A percentile compares a stretch with the other conserved stretches of the same genome.
Evolutionary conservation across 1,139 yeast genomes (phyloP).

Genomic region (Suhomyces kunorum): DNA sequence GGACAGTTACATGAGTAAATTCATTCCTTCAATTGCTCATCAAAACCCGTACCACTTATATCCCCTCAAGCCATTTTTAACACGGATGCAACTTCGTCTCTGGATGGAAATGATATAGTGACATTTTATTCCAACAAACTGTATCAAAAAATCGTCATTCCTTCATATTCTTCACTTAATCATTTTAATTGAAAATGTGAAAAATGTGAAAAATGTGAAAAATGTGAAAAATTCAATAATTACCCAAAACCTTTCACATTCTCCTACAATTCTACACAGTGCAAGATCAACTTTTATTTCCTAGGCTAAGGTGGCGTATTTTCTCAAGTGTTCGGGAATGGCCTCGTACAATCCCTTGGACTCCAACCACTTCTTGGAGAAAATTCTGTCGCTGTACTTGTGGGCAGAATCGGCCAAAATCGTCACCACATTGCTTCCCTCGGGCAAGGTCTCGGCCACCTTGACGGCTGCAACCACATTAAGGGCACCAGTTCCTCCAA

Average conservation of each 20-base stretch:
- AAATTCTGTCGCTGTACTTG: conserved; percentile 78
- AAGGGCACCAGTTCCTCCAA: conserved; percentile 87
- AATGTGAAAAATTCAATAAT: neutral
- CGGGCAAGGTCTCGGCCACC: conserved; percentile 75
- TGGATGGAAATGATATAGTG: no score
- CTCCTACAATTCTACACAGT: neutral
- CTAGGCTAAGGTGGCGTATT: conserved; percentile 53
- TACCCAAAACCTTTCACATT: neutral
- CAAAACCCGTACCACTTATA: no score
- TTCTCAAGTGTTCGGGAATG: conserved; percentile 69
- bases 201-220: neutral
- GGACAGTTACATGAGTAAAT: no score
- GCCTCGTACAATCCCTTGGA: conserved; percentile 63
- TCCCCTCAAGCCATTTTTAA: no score
- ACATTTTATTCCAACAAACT: no score
- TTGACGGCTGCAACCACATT: conserved; percentile 81
- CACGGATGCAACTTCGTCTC: no score
- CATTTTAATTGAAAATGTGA: no score
- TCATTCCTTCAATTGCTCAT: no score
- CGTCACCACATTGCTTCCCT: conserved; percentile 80
- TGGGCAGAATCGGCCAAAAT: conserved; percentile 87
- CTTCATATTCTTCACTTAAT: no score
- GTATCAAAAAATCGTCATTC: no score
- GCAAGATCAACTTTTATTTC: neutral
- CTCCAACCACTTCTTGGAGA: conserved; percentile 75